phyloP scores from a whole-genome alignment of 129 eudicot genomes.

The Chrysanthemum makinoi region DNA sequence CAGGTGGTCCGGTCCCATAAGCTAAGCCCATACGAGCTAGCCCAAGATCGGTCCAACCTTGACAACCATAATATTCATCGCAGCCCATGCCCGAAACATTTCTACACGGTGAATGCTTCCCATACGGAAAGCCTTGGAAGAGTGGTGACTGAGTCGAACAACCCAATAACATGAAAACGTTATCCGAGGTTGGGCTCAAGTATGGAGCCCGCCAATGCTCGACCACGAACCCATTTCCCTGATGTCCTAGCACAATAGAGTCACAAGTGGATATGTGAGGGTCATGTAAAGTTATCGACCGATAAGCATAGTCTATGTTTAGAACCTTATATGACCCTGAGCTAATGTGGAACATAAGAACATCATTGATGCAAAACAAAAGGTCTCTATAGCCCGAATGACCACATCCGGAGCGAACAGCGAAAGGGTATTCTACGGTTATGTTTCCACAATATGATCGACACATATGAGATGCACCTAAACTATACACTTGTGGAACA shows the following conservation, averaged over 20 bases:
- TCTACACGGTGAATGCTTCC: constrained; percentile 73
- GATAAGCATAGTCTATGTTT: constrained; percentile 84
- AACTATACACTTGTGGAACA: constrained; percentile 23
- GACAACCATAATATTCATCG: constrained; percentile 81
- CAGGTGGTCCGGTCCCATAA: constrained; percentile 80
- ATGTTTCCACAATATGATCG: constrained; percentile 89
- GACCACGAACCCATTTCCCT: constrained; percentile 88
- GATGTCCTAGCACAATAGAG: constrained; percentile 62
- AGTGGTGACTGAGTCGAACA: constrained; percentile 84
- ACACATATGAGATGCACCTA: constrained; percentile 48
- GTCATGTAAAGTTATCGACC: constrained; percentile 69
- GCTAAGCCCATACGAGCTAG: constrained; percentile 51
- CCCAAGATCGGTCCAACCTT: constrained; percentile 65
- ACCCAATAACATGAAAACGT: constrained; percentile 80
- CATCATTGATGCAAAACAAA: constrained; percentile 83
- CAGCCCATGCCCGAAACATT: constrained; percentile 95
- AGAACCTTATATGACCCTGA: constrained; percentile 87
- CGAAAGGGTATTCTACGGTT: constrained; percentile 87
- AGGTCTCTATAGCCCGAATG: constrained; percentile 79
- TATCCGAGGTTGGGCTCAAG: constrained; percentile 68
- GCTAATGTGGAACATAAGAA: constrained; percentile 86
- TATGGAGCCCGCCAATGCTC: constrained; percentile 78
- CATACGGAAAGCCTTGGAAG: constrained; percentile 76
- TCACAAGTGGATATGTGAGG: constrained; percentile 89
- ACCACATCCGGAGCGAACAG: constrained; percentile 77